Evolutionary conservation across 2,329 filamentous ascomycete genomes (phyloP).

Genomic region (Aurifilum marmelostoma): DNA sequence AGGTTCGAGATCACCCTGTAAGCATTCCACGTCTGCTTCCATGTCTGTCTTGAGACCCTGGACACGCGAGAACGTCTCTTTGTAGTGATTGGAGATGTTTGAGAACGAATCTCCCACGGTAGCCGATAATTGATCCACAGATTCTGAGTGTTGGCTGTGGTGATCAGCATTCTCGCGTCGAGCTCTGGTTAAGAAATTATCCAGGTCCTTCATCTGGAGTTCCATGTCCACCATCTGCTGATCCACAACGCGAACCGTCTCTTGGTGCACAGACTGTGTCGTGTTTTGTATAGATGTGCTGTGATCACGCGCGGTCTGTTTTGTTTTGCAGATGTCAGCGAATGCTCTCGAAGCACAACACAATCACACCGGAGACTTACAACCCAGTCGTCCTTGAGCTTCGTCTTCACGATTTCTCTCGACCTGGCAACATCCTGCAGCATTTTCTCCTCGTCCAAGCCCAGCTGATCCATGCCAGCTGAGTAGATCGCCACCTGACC

Average conservation of each 20-base stretch:
- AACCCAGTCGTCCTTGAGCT: slow-evolving; percentile 85
- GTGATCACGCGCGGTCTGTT: slow-evolving; percentile 71
- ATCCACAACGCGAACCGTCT: slow-evolving; percentile 87
- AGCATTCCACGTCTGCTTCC: slow-evolving; percentile 58
- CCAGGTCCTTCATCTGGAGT: slow-evolving; percentile 84
- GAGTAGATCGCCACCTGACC: slow-evolving; percentile 68
- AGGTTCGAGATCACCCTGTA: slow-evolving; percentile 64
- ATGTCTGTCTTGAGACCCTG: slow-evolving; percentile 71
- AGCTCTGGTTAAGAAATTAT: slow-evolving; percentile 86
- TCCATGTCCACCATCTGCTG: slow-evolving; percentile 86
- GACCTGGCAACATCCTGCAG: slow-evolving; percentile 73
- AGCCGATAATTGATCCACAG: slow-evolving; percentile 65
- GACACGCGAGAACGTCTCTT: slow-evolving; percentile 68
- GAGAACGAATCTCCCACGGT: slow-evolving; percentile 75
- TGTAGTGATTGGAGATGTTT: slow-evolving; percentile 71
- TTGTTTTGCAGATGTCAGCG: slow-evolving; percentile 34
- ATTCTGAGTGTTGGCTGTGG: slow-evolving; percentile 69
- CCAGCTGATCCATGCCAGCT: slow-evolving; percentile 75
- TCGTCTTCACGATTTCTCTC: slow-evolving; percentile 76
- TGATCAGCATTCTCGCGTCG: slow-evolving; percentile 79
- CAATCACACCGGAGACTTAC: slow-evolving; percentile 62
- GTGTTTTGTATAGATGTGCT: slow-evolving; percentile 83
- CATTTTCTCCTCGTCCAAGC: slow-evolving; percentile 67
- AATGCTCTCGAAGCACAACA: slow-evolving; percentile 34
- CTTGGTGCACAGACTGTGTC: slow-evolving; percentile 84